phyloP scores from a whole-genome alignment of 192 early-diverging fungal species.

The Geranomyces variabilis region DNA sequence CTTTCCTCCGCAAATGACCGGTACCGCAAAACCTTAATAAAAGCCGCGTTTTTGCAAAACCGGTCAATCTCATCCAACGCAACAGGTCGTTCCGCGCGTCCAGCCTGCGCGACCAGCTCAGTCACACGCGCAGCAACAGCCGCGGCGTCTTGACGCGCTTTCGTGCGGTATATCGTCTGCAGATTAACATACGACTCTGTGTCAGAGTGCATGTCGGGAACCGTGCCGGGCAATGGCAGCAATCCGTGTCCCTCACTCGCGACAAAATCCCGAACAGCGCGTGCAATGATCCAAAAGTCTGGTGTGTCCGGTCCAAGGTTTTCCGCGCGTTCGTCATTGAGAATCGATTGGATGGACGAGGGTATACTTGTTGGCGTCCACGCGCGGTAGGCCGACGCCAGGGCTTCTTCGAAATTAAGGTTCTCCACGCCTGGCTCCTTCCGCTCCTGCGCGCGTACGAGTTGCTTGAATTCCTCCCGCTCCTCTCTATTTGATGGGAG shows the following conservation, averaged over 20 bases:
- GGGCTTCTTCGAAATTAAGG: conserved; percentile 91
- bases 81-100: conserved; percentile 56
- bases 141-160: conserved; percentile 59
- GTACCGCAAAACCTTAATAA: conserved; percentile 71
- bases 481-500: conserved; percentile 65
- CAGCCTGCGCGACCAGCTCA: conserved; percentile 48
- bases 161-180: conserved; percentile 83
- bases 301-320: conserved; percentile 54
- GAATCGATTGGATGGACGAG: conserved; percentile 49
- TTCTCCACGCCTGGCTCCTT: conserved; percentile 52
- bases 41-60: conserved; percentile 83
- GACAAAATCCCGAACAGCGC: conserved; percentile 80
- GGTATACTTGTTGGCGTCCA: conserved; percentile 59
- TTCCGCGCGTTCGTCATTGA: conserved; percentile 48
- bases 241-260: conserved; percentile 67
- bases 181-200: conserved; percentile 82
- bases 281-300: conserved; percentile 84
- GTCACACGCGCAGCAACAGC: conserved; percentile 21
- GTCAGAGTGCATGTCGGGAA: conserved; percentile 98
- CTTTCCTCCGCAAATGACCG: conserved; percentile 62
- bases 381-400: conserved; percentile 65
- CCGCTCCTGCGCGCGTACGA: conserved; percentile 48
- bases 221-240: conserved; percentile 80
- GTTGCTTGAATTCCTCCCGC: conserved; percentile 66
- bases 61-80: conserved; percentile 39